Base-by-base conservation (phyloP, 2,329 filamentous ascomycete genomes). In the Thielaviopsis euricoi region DNA sequence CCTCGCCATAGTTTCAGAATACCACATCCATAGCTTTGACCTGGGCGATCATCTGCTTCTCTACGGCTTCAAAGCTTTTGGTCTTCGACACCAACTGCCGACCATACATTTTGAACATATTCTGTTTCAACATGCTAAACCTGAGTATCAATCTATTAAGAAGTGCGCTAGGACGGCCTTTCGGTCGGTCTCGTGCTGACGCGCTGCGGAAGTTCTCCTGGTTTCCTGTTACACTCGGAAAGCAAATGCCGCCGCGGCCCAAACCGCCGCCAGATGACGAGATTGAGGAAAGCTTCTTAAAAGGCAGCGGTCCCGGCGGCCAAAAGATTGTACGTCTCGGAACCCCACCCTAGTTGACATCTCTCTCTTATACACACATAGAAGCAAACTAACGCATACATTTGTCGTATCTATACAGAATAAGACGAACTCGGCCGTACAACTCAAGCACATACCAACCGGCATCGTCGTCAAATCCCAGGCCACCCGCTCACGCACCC, bases 401-500 rank as follows among this genome's bases (percentile, higher is more conserved):
- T 10, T 33, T 53, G n/a, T 25, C 43, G n/a, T n/a, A n/a, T n/a
- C n/a, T n/a, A 26, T 6, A 53, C 61, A 84, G 85, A 98, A 98
- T 73, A 98, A 98, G 81, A 98, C 93, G 25, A 89, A 84, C 63
- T 96, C 88, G 0, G 91, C 91, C 43, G 91, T 96, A 2, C 93
- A 98, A 69, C 76, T 98, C 40, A 93, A 85, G 64, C 93, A 98
- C 70, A 73, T 86, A 17, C 89, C 91, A 6, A 95, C 90, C 0
- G 91, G 91, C 61, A 82, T 96, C 56, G 90, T 97, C 15, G 81
- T 98, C 62, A 98, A 98, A 73, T 91, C 82, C 58, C 93, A 98
- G 71, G 89, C 85, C 21, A 97, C 93, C 9, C 83, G 93, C 53
- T 94, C 87, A 1, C 82, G 89, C 19, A 80, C 80, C 59, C 87